These are phyloP conservation scores for Boletus sensibilis DNA, from an alignment of 768 basidiomycete species.

Conservation along the genomic window DNA sequence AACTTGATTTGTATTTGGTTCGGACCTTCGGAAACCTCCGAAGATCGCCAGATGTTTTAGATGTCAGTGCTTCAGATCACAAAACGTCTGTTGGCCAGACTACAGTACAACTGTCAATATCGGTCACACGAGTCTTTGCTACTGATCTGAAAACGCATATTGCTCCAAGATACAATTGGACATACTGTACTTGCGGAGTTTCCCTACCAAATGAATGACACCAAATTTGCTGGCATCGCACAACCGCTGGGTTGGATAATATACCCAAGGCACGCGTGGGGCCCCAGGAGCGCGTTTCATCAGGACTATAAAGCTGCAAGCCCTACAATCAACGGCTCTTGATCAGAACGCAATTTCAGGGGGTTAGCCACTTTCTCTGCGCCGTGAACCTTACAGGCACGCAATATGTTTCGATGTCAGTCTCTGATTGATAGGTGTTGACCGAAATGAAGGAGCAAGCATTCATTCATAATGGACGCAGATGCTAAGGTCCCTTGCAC, in stretches of 20 bases:
- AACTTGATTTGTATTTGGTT: too few relatives aligned
- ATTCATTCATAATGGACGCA: neutral
- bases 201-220: neutral
- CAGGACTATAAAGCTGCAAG: neutral
- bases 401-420: neutral
- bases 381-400: neutral
- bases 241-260: neutral
- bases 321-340: neutral
- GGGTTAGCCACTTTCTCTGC: neutral
- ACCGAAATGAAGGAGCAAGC: conserved; percentile 13
- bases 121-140: neutral
- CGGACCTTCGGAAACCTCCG: too few relatives aligned
- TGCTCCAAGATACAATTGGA: neutral
- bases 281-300: neutral
- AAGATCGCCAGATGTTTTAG: too few relatives aligned
- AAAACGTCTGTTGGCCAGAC: neutral
- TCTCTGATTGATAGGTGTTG: conserved; percentile 1
- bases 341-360: neutral
- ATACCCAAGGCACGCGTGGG: neutral
- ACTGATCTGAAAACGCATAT: neutral
- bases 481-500: neutral
- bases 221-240: neutral
- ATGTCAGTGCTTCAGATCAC: neutral
- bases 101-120: neutral
- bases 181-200: neutral